Base-by-base conservation (phyloP, 352 stramenopile genomes). In the Globisporangium ultimum region DNA sequence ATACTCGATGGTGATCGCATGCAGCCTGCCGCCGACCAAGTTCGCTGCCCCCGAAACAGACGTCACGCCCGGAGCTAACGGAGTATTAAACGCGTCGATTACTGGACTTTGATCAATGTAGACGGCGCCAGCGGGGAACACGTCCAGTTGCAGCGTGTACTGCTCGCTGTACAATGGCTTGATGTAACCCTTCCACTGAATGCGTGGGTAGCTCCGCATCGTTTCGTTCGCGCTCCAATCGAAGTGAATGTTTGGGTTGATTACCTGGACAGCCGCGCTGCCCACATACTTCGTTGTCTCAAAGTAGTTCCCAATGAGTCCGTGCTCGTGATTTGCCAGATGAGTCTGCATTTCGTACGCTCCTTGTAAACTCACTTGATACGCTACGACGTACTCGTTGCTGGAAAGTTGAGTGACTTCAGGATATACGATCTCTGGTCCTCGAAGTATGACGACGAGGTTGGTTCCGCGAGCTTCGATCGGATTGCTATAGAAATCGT, bases 1-100 rank as follows among this genome's bases (percentile, higher is more conserved):
- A 48, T 86, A 86, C 47, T 86, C 75, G 47, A 89, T 45, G 6
- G 60, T 59, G 40, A 89, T 72, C n/a, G 57, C 58, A 15, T 87
- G 58, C 2, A 86, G 61, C 15, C 67, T 60, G 1, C 55, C 63
- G 2, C 49, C 51, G 20, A 76, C 53, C 24, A 87, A 50, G 9
- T 48, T 55, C 9, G 80, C 54, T 1, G 40, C 34, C 15, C 28
- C 48, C 11, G 45, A 41, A 4, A 61, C 48, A 1, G 56, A 56
- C 4, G 45, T 67, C 32, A 40, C 61, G n/a, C 22, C 53, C 38
- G 54, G 15, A 18, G 18, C 45, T 10, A 49, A 20, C 20, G 55
- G 42, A 17, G 43, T 41, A 45, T 83, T 80, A 7, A 84, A 49
- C n/a, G 61, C 63, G 20, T 83, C 70, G 17, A 84, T 67, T 10